Base-by-base conservation (phyloP, 1,284 basidiomycete genomes). In the Rhodotorula sp. region DNA sequence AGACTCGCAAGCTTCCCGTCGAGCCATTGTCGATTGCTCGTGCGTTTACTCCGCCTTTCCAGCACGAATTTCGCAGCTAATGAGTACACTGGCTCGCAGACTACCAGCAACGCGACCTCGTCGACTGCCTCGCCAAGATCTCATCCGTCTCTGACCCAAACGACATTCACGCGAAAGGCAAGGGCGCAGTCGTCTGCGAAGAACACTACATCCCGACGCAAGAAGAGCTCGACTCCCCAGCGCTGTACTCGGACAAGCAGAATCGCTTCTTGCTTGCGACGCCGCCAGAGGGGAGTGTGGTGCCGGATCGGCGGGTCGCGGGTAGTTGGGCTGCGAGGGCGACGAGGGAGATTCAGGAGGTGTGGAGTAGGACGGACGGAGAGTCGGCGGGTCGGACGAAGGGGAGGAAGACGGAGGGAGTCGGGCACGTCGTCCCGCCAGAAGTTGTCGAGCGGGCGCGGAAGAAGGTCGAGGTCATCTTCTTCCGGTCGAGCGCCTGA, bases 31-130 rank as follows among this genome's bases (percentile, higher is more conserved):
- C 68, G 1, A 66, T 73, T 15, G 68, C 68, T 22, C 71, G 71
- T 73, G 13, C 24, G 68, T 64, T 1, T 2, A 20, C 13, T 20
- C 40, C n/a, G 26, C 22, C 37, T 26, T 16, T 10, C 8, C 8
- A 40, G 37, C 26, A 5, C 48, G 9, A 4, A n/a, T n/a, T 10
- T 22, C 50, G 7, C 37, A n/a, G 10, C 24, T 0, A 0, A 20
- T 28, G 6, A 7, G 16, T 11, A n/a, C n/a, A n/a, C n/a, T n/a
- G n/a, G 13, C 31, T 7, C 30, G 15, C 66, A 73, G 71, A 73
- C 58, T 73, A 67, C 67, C 46, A 71, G 24, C 72, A 71, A 37
- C 68, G 72, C 9, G 69, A 73, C 48, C 64, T 73, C 5, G 20
- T 34, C 24, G 69, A 73, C 56, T 73, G 69, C 46, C 48, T 66